A percentile compares a stretch with the other conserved stretches of the same genome.
These are phyloP conservation scores for Phytophthora sp. DNA, from an alignment of 352 stramenopile species.

Conservation along the genomic window DNA sequence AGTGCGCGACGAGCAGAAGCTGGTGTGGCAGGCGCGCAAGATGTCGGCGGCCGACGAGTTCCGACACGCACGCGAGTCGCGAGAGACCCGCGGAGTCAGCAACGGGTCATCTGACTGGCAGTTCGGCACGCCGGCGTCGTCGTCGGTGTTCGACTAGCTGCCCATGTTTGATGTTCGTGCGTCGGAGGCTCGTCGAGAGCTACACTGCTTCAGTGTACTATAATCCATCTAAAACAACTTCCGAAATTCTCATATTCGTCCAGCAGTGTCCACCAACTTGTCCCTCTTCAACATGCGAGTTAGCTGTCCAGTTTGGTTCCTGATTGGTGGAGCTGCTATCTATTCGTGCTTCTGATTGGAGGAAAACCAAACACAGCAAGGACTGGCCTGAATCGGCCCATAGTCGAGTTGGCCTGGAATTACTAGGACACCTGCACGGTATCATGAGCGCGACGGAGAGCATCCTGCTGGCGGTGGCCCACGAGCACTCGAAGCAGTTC, in stretches of 20 bases:
- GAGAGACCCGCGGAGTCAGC: conserved; percentile 20
- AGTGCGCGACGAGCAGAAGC: conserved; percentile 46
- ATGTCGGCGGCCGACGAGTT: conserved; percentile 29
- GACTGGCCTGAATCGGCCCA: conserved; percentile 22
- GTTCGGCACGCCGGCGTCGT: conserved; percentile 29
- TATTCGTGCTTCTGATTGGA: conserved; percentile 11
- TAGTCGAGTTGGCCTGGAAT: too few relatives aligned
- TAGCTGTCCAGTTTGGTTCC: too few relatives aligned
- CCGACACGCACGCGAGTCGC: conserved; percentile 14
- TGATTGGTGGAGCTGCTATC: too few relatives aligned
- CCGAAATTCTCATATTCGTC: conserved; percentile 1
- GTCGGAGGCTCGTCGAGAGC: conserved; percentile 35
- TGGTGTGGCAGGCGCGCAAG: conserved; percentile 20
- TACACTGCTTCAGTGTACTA: conserved; percentile 37
- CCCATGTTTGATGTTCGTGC: conserved; percentile 20
- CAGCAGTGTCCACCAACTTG: too few relatives aligned
- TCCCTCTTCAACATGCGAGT: too few relatives aligned
- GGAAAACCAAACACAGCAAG: conserved; percentile 2
- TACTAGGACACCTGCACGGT: not conserved
- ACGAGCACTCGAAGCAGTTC: conserved; percentile 61
- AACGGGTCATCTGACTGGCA: conserved; percentile 27
- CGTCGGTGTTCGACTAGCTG: conserved; percentile 25
- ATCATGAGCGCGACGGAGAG: conserved; percentile 52
- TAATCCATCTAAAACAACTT: conserved; percentile 21
- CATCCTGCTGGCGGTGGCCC: conserved; percentile 61